Evolutionary conservation across 139 green algal genomes (phyloP).

Genomic region (Picochlorum sp.): DNA sequence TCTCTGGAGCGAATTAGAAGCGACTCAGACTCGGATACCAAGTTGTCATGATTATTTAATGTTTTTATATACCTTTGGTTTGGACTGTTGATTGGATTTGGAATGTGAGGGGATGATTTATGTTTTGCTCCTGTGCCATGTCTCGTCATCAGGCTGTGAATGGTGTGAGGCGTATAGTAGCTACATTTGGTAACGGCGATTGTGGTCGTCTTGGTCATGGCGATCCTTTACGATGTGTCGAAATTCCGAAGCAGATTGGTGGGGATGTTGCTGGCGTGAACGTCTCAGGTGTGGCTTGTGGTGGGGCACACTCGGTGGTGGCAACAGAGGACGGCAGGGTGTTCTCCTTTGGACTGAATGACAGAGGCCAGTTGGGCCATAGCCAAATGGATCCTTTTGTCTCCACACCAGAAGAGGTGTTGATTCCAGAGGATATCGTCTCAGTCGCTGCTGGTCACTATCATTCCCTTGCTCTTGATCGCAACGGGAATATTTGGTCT

Average conservation of each 20-base stretch:
- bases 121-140: neutral
- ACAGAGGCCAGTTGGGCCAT: slow-evolving; percentile 48
- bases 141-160: neutral
- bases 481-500: slow-evolving; percentile 17
- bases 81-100: too few species aligned
- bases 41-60: too few species aligned
- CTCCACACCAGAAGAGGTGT: slow-evolving; percentile 8
- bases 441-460: slow-evolving; percentile 17
- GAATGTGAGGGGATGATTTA: too few species aligned
- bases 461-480: slow-evolving; percentile 23
- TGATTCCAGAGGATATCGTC: slow-evolving; percentile 18
- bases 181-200: slow-evolving; percentile 18
- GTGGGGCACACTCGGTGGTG: slow-evolving; percentile 52
- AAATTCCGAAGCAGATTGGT: slow-evolving; percentile 4
- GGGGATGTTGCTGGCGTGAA: slow-evolving; percentile 23
- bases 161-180: slow-evolving; percentile 15
- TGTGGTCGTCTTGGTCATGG: slow-evolving; percentile 16
- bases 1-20: too few species aligned
- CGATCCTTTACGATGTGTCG: neutral
- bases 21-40: too few species aligned
- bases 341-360: slow-evolving; percentile 60
- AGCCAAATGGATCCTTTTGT: neutral
- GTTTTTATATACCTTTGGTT: too few species aligned
- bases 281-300: slow-evolving; percentile 37
- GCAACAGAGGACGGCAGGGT: slow-evolving; percentile 44